These are phyloP conservation scores for Schoenoplectus tabernaemontani DNA, from an alignment of 202 grass and related monocot genomes.

Conservation along the genomic window DNA sequence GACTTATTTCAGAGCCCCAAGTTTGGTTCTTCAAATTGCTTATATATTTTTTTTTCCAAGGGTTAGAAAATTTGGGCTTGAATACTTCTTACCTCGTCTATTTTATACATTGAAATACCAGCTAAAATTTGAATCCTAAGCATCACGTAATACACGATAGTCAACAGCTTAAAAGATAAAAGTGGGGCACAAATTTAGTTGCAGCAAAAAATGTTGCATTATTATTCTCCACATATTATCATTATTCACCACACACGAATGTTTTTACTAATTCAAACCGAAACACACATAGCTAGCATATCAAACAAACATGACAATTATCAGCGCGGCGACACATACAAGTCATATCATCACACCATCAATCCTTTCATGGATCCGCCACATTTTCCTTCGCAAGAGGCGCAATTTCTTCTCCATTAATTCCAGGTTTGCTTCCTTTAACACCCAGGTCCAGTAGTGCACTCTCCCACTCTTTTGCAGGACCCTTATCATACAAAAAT, in stretches of 20 bases:
- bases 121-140: not conserved
- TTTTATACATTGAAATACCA: not conserved
- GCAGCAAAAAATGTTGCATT: not conserved
- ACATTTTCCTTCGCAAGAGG: conserved; percentile 80
- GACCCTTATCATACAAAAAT: conserved; percentile 40
- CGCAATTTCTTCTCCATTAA: conserved; percentile 51
- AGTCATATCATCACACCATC: not conserved
- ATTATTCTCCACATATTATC: not conserved
- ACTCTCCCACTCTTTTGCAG: conserved; percentile 78
- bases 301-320: not conserved
- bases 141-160: not conserved
- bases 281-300: not conserved
- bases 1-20: too few species aligned
- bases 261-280: not conserved
- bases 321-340: not conserved
- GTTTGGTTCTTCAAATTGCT: not conserved
- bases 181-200: not conserved
- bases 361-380: conserved; percentile 50
- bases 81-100: not conserved
- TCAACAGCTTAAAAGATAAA: not conserved
- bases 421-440: conserved; percentile 48
- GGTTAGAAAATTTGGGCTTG: not conserved
- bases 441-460: conserved; percentile 50
- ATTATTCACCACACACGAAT: not conserved
- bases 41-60: too few species aligned